These are phyloP conservation scores for Xylariaceae sp. DNA, from an alignment of 2,329 filamentous ascomycete species.

Conservation along the genomic window DNA sequence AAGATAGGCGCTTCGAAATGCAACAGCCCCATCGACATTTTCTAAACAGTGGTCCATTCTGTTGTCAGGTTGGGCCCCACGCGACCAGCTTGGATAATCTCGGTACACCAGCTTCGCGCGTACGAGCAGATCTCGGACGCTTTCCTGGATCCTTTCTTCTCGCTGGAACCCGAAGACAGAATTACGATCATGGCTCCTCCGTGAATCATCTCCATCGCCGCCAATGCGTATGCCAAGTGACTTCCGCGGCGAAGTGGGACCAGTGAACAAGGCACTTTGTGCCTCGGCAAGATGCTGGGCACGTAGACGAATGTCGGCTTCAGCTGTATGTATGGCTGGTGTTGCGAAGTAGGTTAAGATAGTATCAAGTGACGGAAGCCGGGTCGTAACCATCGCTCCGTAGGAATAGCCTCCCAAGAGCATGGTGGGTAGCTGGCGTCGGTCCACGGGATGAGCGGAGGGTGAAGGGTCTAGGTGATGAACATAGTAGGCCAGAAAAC, in stretches of 20 bases:
- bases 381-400: conserved; percentile 80
- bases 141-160: conserved; percentile 55
- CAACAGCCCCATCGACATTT: conserved; percentile 44
- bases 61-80: conserved; percentile 8
- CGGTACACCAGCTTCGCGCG: conserved; percentile 45
- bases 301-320: conserved; percentile 72
- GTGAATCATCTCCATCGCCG: conserved; percentile 53
- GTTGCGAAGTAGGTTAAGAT: conserved; percentile 67
- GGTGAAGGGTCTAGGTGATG: conserved; percentile 59
- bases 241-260: conserved; percentile 39
- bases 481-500: conserved; percentile 78
- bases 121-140: conserved; percentile 56
- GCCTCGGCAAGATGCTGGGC: conserved; percentile 72
- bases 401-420: conserved; percentile 86
- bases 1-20: conserved; percentile 60
- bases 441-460: conserved; percentile 19
- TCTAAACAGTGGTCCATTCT: conserved; percentile 36
- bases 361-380: conserved; percentile 67
- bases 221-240: conserved; percentile 56
- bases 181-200: conserved; percentile 49
- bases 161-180: conserved; percentile 41
- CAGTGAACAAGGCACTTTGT: conserved; percentile 57
- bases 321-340: conserved; percentile 60
- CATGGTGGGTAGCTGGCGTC: conserved; percentile 37
- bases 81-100: conserved; percentile 31